Percentiles rank a stretch among this genome's conserved stretches.
These are phyloP conservation scores for Talaromyces albobiverticillius DNA, from an alignment of 2,329 filamentous ascomycete genomes.

Conservation along the genomic window DNA sequence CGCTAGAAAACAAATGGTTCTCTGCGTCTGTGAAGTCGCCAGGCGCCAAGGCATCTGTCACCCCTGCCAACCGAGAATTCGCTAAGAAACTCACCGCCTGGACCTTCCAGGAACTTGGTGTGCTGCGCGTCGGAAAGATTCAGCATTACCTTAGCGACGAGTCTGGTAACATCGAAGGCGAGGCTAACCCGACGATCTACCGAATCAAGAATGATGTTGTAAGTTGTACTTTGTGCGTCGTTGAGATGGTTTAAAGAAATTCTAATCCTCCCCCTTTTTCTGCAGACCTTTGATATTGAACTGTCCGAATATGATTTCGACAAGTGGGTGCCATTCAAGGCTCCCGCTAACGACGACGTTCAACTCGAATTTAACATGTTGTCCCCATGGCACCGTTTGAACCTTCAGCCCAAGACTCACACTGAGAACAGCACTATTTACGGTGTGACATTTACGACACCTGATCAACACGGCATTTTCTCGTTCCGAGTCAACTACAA, in stretches of 20 bases:
- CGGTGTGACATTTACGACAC: slow-evolving; percentile 72
- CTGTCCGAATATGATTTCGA: slow-evolving; percentile 79
- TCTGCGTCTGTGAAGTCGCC: slow-evolving; percentile 67
- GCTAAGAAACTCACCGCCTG: slow-evolving; percentile 83
- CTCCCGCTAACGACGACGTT: slow-evolving; percentile 67
- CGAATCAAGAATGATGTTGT: slow-evolving; percentile 96
- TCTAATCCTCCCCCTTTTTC: background rate
- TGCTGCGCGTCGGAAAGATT: slow-evolving; percentile 78
- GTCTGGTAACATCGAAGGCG: slow-evolving; percentile 49
- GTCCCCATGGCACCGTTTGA: slow-evolving; percentile 89
- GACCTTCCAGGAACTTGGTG: slow-evolving; percentile 92
- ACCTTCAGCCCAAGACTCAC: slow-evolving; percentile 58
- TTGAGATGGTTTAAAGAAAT: too few species aligned
- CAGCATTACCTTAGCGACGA: slow-evolving; percentile 66
- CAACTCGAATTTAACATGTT: slow-evolving; percentile 99
- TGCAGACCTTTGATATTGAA: slow-evolving; percentile 78
- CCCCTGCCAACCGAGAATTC: slow-evolving; percentile 79
- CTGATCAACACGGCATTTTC: slow-evolving; percentile 98
- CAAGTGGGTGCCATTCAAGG: slow-evolving; percentile 70
- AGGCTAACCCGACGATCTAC: slow-evolving; percentile 79
- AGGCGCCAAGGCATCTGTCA: slow-evolving; percentile 52
- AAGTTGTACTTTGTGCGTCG: slow-evolving; percentile 37
- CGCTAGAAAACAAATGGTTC: slow-evolving; percentile 87
- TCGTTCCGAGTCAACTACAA: slow-evolving; percentile 98
- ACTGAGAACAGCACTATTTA: slow-evolving; percentile 71